Percentiles rank a stretch among this genome's conserved stretches.
Evolutionary conservation across 768 basidiomycete species (phyloP).

Genomic region (Chlorophyllum brunneum): DNA sequence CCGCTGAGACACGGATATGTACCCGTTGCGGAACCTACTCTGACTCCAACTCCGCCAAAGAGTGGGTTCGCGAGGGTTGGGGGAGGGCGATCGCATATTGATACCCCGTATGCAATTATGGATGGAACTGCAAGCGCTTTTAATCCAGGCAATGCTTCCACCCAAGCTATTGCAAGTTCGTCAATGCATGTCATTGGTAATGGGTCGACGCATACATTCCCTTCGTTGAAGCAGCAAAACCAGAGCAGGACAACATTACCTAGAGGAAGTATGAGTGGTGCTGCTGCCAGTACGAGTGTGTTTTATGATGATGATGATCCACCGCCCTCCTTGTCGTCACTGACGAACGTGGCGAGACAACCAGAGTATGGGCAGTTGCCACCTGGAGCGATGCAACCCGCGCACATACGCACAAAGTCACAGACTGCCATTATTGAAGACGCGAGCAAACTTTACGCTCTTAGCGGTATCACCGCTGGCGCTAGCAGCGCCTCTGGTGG

Average conservation of each 20-base stretch:
- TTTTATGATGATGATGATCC: slow-evolving; percentile 36
- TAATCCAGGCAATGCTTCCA: neutral
- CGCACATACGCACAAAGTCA: slow-evolving; percentile 71
- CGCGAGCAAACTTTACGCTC: slow-evolving; percentile 28
- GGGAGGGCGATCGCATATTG: slow-evolving; percentile 83
- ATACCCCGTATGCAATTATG: slow-evolving; percentile 76
- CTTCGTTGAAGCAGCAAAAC: slow-evolving; percentile 52
- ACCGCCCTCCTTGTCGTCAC: slow-evolving; percentile 39
- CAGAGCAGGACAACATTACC: slow-evolving; percentile 15
- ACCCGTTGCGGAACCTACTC: slow-evolving; percentile 29
- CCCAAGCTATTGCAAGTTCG: slow-evolving; percentile 7
- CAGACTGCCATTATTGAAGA: slow-evolving; percentile 85
- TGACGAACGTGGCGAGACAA: slow-evolving; percentile 41
- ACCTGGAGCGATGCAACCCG: slow-evolving; percentile 62
- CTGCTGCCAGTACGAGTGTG: neutral
- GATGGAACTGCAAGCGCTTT: slow-evolving; percentile 24
- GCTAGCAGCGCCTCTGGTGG: slow-evolving; percentile 17
- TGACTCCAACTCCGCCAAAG: slow-evolving; percentile 26
- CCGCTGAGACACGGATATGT: slow-evolving; percentile 39
- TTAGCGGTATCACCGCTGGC: slow-evolving; percentile 12
- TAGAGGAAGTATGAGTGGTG: slow-evolving; percentile 2
- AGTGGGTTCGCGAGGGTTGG: slow-evolving; percentile 81
- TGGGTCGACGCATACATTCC: slow-evolving; percentile 63
- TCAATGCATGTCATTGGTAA: slow-evolving; percentile 9
- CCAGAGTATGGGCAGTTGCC: slow-evolving; percentile 36